Percentiles rank a stretch among this genome's conserved stretches.
These are phyloP conservation scores for Citrullus mucosospermus DNA, from an alignment of 306 rosid genomes.

Conservation along the genomic window DNA sequence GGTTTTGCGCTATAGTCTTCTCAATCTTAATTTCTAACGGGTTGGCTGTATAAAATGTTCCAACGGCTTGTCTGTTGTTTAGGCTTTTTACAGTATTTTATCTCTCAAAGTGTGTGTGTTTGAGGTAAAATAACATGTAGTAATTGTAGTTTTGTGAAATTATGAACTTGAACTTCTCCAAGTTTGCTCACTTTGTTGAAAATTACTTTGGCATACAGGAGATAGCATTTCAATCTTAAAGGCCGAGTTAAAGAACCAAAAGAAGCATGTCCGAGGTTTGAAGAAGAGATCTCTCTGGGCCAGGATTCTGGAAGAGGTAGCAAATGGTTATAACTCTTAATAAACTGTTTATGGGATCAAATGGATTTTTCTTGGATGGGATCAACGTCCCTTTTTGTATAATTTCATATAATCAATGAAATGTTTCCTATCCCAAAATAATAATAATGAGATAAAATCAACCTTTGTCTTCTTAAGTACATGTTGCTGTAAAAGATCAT, in stretches of 20 bases:
- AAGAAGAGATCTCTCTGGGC: constrained; percentile 97
- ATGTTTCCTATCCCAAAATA: background rate
- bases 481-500: background rate
- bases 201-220: constrained; percentile 38
- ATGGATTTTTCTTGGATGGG: background rate
- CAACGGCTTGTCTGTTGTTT: background rate
- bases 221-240: constrained; percentile 87
- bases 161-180: background rate
- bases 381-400: background rate
- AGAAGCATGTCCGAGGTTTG: constrained; percentile 82
- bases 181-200: background rate
- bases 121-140: background rate
- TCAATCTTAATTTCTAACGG: background rate
- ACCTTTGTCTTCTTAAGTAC: background rate
- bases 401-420: background rate
- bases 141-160: background rate
- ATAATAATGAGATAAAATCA: constrained; percentile 4
- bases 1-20: background rate
- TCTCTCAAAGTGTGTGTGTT: background rate
- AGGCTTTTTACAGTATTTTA: background rate
- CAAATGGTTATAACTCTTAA: constrained; percentile 17
- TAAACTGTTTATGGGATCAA: background rate
- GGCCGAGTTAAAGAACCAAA: constrained; percentile 89
- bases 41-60: background rate
- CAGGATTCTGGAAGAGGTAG: constrained; percentile 92